Evolutionary conservation across 2,329 filamentous ascomycete genomes (phyloP).

Genomic region (Scolecobasidium constrictum): DNA sequence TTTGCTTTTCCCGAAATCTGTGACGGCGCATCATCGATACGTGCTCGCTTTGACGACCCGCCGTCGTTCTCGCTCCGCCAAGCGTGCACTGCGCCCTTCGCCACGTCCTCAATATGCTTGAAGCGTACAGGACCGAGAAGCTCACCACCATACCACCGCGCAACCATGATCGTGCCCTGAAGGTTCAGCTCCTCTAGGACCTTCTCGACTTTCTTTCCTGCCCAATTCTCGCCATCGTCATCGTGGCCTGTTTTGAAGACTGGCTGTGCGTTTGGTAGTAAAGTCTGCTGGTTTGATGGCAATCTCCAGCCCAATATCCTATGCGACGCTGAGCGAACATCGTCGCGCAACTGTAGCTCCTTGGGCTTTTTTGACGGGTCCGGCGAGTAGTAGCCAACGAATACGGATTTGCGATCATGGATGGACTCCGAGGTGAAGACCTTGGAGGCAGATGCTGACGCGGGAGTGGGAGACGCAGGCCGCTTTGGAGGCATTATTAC

Average conservation of each 20-base stretch:
- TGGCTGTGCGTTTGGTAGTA: conserved; percentile 20
- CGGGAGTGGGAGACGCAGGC: conserved; percentile 15
- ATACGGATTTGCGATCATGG: conserved; percentile 39
- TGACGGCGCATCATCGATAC: conserved; percentile 11
- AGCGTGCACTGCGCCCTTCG: conserved; percentile 35
- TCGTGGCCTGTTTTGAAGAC: conserved; percentile 34
- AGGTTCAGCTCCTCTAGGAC: conserved; percentile 34
- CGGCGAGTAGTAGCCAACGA: conserved; percentile 40
- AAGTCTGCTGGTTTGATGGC: conserved; percentile 34
- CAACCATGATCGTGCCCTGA: conserved; percentile 39
- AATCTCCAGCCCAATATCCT: conserved; percentile 41
- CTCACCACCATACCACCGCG: conserved; percentile 43
- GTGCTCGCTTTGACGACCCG: conserved; percentile 21
- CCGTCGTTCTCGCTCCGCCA: conserved; percentile 24
- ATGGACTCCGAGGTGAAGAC: conserved; percentile 29
- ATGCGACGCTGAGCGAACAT: conserved; percentile 36
- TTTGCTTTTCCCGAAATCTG: neutral
- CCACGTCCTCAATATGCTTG: conserved; percentile 39
- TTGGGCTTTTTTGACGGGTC: conserved; percentile 21
- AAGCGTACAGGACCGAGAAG: conserved; percentile 43
- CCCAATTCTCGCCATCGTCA: conserved; percentile 44
- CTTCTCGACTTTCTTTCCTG: conserved; percentile 35
- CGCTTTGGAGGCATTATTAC: conserved; percentile 22
- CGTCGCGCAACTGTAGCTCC: conserved; percentile 31
- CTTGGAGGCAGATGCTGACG: neutral